Evolutionary conservation across 768 basidiomycete species (phyloP).

Genomic region (Chalciporus sphaerocephalus): DNA sequence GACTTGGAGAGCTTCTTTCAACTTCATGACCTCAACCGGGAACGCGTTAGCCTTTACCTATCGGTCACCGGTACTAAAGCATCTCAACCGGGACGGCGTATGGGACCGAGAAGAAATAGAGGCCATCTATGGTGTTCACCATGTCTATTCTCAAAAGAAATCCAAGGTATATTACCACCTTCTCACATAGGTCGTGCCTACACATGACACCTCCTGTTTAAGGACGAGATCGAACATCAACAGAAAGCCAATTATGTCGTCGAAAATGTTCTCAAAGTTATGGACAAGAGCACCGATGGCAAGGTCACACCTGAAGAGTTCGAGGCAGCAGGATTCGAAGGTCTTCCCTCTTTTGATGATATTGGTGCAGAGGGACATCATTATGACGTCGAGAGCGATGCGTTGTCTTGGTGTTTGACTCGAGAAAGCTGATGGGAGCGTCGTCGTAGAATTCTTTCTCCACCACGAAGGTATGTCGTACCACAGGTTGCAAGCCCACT

Average conservation of each 20-base stretch:
- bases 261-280: slow-evolving; percentile 55
- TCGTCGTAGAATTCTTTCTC: slow-evolving; percentile 77
- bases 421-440: background rate
- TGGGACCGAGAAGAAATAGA: slow-evolving; percentile 90
- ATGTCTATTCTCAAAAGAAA: slow-evolving; percentile 80
- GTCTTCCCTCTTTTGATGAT: slow-evolving; percentile 77
- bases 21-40: slow-evolving; percentile 89
- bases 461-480: slow-evolving; percentile 83
- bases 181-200: background rate
- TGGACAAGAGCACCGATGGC: slow-evolving; percentile 78
- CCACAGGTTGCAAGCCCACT: background rate
- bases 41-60: too few species aligned
- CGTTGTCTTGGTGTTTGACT: slow-evolving; percentile 23
- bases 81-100: slow-evolving; percentile 52
- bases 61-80: too few species aligned
- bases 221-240: slow-evolving; percentile 77
- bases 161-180: slow-evolving; percentile 47
- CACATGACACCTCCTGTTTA: background rate
- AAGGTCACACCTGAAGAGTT: slow-evolving; percentile 68
- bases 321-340: slow-evolving; percentile 62
- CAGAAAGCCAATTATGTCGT: slow-evolving; percentile 79
- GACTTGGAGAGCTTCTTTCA: slow-evolving; percentile 89
- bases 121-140: slow-evolving; percentile 94
- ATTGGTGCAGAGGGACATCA: slow-evolving; percentile 91
- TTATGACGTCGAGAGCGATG: slow-evolving; percentile 87